These are phyloP conservation scores for Trichoderma cornu-damae DNA, from an alignment of 2,329 filamentous ascomycete genomes.

Conservation along the genomic window DNA sequence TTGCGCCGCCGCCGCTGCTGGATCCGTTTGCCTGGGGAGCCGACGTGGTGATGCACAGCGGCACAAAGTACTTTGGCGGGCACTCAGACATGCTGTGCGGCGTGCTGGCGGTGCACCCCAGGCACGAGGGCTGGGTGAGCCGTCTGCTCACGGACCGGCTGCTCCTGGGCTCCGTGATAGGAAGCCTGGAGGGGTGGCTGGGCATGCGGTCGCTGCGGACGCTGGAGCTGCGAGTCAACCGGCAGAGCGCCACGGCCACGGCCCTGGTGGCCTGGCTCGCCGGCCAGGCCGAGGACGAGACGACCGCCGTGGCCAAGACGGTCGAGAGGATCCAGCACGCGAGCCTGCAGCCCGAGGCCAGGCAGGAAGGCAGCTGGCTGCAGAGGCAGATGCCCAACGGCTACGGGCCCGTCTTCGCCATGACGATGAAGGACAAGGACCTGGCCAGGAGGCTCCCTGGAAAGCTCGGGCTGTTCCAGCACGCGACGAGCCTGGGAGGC, in stretches of 20 bases:
- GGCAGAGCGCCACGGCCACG: conserved; percentile 68
- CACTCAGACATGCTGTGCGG: conserved; percentile 93
- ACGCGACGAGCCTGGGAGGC: conserved; percentile 89
- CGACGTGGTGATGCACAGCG: conserved; percentile 85
- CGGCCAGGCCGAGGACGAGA: conserved; percentile 38
- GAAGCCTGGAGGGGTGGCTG: conserved; percentile 86
- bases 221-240: conserved; percentile 71
- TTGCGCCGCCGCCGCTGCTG: conserved; percentile 83
- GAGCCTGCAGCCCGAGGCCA: conserved; percentile 63
- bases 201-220: conserved; percentile 82
- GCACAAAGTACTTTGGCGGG: conserved; percentile 94
- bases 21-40: conserved; percentile 79
- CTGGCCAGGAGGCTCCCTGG: conserved; percentile 68
- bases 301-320: conserved; percentile 43
- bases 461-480: conserved; percentile 78
- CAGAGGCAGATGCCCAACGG: conserved; percentile 84
- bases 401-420: conserved; percentile 81
- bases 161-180: conserved; percentile 79
- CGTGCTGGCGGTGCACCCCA: conserved; percentile 62
- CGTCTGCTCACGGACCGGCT: conserved; percentile 63
- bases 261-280: conserved; percentile 69
- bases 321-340: conserved; percentile 68
- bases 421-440: conserved; percentile 57
- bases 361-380: conserved; percentile 63
- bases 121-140: conserved; percentile 51